Evolutionary conservation across 2,329 filamentous ascomycete species (phyloP).

Genomic region (Uncinocarpus reesii): DNA sequence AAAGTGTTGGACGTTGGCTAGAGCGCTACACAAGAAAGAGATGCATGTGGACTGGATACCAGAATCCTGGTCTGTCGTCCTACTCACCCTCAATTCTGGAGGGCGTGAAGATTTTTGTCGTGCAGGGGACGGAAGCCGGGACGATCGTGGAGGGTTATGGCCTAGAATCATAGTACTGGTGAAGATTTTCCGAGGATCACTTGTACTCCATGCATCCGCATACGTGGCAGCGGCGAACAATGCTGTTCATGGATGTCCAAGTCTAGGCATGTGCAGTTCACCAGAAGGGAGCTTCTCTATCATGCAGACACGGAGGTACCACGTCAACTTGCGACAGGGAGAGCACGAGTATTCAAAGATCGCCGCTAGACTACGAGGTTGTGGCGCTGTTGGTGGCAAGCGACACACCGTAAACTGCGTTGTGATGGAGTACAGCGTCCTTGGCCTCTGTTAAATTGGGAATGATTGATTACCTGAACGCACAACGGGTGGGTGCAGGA

Average conservation of each 20-base stretch:
- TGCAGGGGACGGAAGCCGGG: constrained; percentile 14
- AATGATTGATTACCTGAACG: constrained; percentile 11
- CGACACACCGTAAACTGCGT: constrained; percentile 11
- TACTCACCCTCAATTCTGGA: constrained; percentile 8
- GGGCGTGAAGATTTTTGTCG: constrained; percentile 11
- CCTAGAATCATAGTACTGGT: constrained; percentile 7
- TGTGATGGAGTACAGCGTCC: constrained; percentile 16
- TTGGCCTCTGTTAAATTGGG: constrained; percentile 11
- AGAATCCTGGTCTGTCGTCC: constrained; percentile 11
- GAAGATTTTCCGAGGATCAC: neutral
- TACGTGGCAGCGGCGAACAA: constrained; percentile 11
- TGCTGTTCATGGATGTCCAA: constrained; percentile 16
- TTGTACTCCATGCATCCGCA: neutral
- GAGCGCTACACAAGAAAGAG: constrained; percentile 15
- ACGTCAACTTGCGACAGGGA: neutral
- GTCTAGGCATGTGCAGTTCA: constrained; percentile 9
- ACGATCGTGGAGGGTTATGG: constrained; percentile 12
- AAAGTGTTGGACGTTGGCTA: constrained; percentile 14
- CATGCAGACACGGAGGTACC: constrained; percentile 13
- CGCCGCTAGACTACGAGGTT: constrained; percentile 16
- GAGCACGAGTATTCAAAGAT: constrained; percentile 8
- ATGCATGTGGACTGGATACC: constrained; percentile 11
- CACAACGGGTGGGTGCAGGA: constrained; percentile 7
- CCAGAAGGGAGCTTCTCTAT: constrained; percentile 2
- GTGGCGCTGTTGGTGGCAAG: constrained; percentile 16